Evolutionary conservation across 2,329 filamentous ascomycete genomes (phyloP), one percentile per base, ranked within the genome.

Genomic region (Ilyonectria destructans): DNA sequence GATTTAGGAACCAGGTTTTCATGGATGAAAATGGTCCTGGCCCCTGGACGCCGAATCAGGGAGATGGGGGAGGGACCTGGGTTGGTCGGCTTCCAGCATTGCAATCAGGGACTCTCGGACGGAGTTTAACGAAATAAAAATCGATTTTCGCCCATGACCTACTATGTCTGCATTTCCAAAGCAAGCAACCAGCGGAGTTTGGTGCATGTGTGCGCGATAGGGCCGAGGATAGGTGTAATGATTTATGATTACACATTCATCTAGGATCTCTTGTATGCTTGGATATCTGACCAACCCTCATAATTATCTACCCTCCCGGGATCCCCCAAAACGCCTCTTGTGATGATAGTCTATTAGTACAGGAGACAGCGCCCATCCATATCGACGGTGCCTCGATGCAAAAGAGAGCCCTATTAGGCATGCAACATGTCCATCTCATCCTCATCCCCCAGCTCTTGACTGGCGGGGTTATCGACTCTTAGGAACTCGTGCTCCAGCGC

Each of bases 401-500:
- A 58, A 52, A 56, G 17, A 21, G 45, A 45, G 23, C 31, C 17
- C 35, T 68, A 26, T 5, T 75, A 82, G 52, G 78, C 79, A 46
- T 78, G 77, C 58, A 86, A 62, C 67, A 86, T 83, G 65, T 86
- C 84, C 82, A 91, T 87, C 74, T 89, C 88, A 69, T 90, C 86
- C 5, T 89, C 86, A 15, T 86, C 80, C 4, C 73, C 78, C 8
- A 74, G 43, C 19, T 75, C 77, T 19, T 77, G 75, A 23, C 80
- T 80, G 57, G 67, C 70, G 56, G 64, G 74, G 75, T 57, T 58
- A 51, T 75, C 75, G 19, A 79, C 71, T 49, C 79, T 80, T 69
- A 95, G 80, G 76, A 96, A 96, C 0, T 92, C 89, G 79, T 96
- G 93, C 57, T 88, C 80, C 54, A 97, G 80, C 0, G 94, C 94